These are phyloP conservation scores for Stipa capillata DNA, from an alignment of 176 grass and related monocot species.

Conservation along the genomic window DNA sequence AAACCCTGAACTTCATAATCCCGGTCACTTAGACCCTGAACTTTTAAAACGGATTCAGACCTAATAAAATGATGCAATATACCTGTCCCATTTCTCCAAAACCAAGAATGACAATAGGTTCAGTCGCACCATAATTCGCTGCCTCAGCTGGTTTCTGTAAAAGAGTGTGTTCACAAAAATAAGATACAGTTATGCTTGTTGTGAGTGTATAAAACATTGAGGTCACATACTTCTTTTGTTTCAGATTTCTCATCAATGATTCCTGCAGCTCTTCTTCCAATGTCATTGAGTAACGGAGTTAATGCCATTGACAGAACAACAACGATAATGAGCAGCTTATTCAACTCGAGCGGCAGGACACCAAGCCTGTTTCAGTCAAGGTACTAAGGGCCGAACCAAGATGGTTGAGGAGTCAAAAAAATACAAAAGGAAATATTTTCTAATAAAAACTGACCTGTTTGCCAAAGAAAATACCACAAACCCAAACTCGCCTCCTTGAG, in stretches of 20 bases:
- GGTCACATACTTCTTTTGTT: slow-evolving; percentile 57
- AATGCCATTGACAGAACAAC: slow-evolving; percentile 96
- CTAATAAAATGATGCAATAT: slow-evolving; percentile 7
- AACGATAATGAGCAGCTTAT: slow-evolving; percentile 97
- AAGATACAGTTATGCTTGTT: neutral
- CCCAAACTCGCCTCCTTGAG: slow-evolving; percentile 98
- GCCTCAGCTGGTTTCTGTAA: slow-evolving; percentile 63
- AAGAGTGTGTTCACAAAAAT: slow-evolving; percentile 11
- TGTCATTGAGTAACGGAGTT: slow-evolving; percentile 90
- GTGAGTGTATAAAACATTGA: neutral
- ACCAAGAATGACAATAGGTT: slow-evolving; percentile 92
- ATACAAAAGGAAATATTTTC: neutral
- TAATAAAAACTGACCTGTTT: slow-evolving; percentile 51
- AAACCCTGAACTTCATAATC: no score
- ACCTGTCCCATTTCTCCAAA: slow-evolving; percentile 96
- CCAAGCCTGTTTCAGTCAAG: slow-evolving; percentile 56
- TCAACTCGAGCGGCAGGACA: slow-evolving; percentile 90
- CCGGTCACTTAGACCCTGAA: no score
- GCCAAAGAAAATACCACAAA: slow-evolving; percentile 98
- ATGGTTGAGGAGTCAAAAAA: neutral
- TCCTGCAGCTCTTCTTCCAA: slow-evolving; percentile 64
- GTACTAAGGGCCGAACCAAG: slow-evolving; percentile 6
- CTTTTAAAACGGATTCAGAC: no score
- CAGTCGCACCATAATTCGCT: slow-evolving; percentile 66
- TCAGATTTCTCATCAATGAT: slow-evolving; percentile 71